These are phyloP conservation scores for Boletus mariae DNA, from an alignment of 1,284 basidiomycete genomes.

Conservation along the genomic window DNA sequence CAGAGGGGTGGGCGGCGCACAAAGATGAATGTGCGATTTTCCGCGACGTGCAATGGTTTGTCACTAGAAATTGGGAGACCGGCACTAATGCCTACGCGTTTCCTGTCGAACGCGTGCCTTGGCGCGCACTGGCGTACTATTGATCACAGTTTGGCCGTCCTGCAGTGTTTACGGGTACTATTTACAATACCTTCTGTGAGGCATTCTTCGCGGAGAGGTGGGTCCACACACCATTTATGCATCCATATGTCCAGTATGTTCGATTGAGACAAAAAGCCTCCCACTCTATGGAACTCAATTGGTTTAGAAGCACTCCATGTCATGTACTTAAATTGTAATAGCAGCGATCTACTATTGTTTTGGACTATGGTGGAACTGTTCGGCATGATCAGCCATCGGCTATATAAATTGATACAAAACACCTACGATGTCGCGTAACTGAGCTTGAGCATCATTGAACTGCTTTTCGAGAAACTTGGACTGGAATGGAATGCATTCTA, in stretches of 20 bases:
- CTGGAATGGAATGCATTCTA: conserved; percentile 37
- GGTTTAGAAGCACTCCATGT: background rate
- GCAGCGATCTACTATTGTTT: conserved; percentile 37
- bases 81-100: conserved; percentile 16
- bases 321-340: conserved; percentile 7
- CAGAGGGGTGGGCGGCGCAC: conserved; percentile 21
- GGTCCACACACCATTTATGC: conserved; percentile 2
- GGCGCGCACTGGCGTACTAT: conserved; percentile 11
- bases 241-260: conserved; percentile 4
- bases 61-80: conserved; percentile 29
- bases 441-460: conserved; percentile 82
- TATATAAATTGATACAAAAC: background rate
- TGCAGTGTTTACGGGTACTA: background rate
- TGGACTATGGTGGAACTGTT: conserved; percentile 61
- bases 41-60: conserved; percentile 31
- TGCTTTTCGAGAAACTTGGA: conserved; percentile 89
- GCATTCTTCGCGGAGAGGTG: background rate
- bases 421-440: conserved; percentile 79
- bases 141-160: conserved; percentile 6
- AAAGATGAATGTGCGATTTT: conserved; percentile 22
- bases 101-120: conserved; percentile 15
- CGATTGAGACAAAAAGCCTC: background rate
- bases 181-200: background rate
- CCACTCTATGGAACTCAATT: conserved; percentile 1
- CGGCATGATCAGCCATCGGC: conserved; percentile 1